These are phyloP conservation scores for Alternaria viburni DNA, from an alignment of 2,329 filamentous ascomycete genomes.

Conservation along the genomic window DNA sequence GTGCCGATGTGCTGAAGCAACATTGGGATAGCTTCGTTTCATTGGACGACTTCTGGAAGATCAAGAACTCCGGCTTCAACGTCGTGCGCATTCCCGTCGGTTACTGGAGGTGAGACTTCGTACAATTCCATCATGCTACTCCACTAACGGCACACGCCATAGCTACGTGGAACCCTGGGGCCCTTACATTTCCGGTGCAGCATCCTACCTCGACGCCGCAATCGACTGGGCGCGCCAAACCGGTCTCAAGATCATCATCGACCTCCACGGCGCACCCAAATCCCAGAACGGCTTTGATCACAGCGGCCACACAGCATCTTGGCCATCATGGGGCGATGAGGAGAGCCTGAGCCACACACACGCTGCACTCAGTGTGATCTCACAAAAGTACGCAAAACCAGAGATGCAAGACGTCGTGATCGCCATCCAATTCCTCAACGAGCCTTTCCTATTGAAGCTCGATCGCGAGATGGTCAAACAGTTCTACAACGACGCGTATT, in stretches of 20 bases:
- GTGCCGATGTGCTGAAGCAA: constrained; percentile 52
- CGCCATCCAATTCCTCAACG: constrained; percentile 63
- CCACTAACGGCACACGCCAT: too few species aligned
- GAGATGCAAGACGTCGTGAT: constrained; percentile 65
- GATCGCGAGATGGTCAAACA: constrained; percentile 55
- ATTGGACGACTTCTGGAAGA: constrained; percentile 61
- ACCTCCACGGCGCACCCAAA: constrained; percentile 60
- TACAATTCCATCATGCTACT: too few species aligned
- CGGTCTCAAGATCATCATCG: constrained; percentile 63
- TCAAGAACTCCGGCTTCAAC: constrained; percentile 64
- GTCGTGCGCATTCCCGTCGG: constrained; percentile 65
- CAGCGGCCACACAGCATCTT: constrained; percentile 57
- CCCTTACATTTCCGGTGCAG: constrained; percentile 60
- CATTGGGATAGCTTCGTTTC: constrained; percentile 61
- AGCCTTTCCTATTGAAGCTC: constrained; percentile 59
- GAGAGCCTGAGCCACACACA: constrained; percentile 59
- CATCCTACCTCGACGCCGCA: constrained; percentile 61
- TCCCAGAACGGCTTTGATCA: constrained; percentile 70
- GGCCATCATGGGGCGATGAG: constrained; percentile 55
- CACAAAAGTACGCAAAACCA: constrained; percentile 61
- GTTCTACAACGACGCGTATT: constrained; percentile 63
- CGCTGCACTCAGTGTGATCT: constrained; percentile 62
- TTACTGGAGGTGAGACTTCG: constrained; percentile 60
- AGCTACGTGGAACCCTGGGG: constrained; percentile 45
- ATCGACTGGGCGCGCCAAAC: constrained; percentile 62